Evolutionary conservation across 306 rosid genomes (phyloP), one percentile per base, ranked within the genome.

Genomic region (Biancaea sappan): DNA sequence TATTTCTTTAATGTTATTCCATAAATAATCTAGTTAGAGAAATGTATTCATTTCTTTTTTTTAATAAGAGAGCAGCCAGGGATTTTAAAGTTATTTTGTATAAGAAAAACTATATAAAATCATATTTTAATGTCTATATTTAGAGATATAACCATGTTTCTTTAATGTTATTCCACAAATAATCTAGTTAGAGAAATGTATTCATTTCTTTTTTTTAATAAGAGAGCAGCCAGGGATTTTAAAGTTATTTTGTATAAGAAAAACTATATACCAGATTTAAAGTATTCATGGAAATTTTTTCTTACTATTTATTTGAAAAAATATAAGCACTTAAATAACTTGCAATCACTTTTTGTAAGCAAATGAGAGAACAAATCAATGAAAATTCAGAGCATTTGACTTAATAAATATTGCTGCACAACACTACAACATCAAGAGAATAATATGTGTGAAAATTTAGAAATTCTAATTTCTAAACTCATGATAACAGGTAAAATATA

Each of bases 111-210:
- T 56, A 46, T n/a, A n/a, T n/a, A 69, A 69, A n/a, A 37, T 15
- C 24, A 29, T 2, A 74, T 80, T 26, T 16, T 16, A 50, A 48
- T 64, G 53, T 5, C 67, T 38, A 60, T 34, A 52, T 41, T 40
- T 25, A 40, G 51, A 37, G 60, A 16, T 53, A 5, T 35, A 2
- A 71, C 37, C 31, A 53, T 71, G 11, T 22, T 43, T 62, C 60
- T 71, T 25, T 28, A 66, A 64, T 51, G 72, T 16, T n/a, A 13
- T 37, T 43, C 57, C 51, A 69, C 4, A 60, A 35, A 46, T 14
- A 59, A 52, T 41, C 38, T 35, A 14, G 75, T 58, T 25, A 58
- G 50, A 73, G 35, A 73, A 67, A 59, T 37, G 73, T 29, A 24
- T 34, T 22, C 25, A 44, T 24, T 28, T 37, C 22, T 11, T 2